Conservation (phyloP, 202 grass and related monocot species). For the Bolboschoenoplectus hybrid region DNA sequence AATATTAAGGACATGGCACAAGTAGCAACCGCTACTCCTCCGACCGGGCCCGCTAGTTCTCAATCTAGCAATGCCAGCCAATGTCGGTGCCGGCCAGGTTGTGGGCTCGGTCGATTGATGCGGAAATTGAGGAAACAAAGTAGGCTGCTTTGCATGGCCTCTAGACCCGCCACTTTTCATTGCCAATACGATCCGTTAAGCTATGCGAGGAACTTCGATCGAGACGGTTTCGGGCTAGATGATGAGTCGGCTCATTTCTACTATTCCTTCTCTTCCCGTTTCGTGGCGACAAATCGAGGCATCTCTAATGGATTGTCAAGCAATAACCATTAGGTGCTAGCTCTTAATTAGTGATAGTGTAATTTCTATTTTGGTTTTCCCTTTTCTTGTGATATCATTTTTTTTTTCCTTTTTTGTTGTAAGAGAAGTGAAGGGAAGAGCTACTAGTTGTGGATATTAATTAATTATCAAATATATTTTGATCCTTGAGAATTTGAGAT, state of each 20-base stretch:
- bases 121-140: constrained; percentile 60
- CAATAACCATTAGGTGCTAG: constrained; percentile 26
- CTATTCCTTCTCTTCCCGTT: constrained; percentile 72
- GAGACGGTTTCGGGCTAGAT: constrained; percentile 49
- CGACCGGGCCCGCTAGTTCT: background rate
- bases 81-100: constrained; percentile 36
- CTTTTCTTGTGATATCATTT: background rate
- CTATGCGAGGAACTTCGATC: constrained; percentile 77
- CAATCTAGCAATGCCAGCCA: background rate
- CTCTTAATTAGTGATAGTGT: constrained; percentile 8
- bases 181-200: constrained; percentile 78
- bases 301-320: constrained; percentile 32
- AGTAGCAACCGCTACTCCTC: background rate
- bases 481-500: background rate
- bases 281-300: constrained; percentile 36
- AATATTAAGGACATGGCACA: constrained; percentile 33
- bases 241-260: constrained; percentile 41
- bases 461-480: background rate
- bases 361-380: constrained; percentile 22
- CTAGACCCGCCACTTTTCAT: constrained; percentile 36
- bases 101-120: constrained; percentile 55
- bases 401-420: background rate
- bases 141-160: constrained; percentile 42
- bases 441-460: constrained; percentile 11
- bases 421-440: background rate